A percentile compares a stretch with the other conserved stretches of the same genome.
phyloP scores from a whole-genome alignment of 441 rosid genomes.

The Omphalea diandra region DNA sequence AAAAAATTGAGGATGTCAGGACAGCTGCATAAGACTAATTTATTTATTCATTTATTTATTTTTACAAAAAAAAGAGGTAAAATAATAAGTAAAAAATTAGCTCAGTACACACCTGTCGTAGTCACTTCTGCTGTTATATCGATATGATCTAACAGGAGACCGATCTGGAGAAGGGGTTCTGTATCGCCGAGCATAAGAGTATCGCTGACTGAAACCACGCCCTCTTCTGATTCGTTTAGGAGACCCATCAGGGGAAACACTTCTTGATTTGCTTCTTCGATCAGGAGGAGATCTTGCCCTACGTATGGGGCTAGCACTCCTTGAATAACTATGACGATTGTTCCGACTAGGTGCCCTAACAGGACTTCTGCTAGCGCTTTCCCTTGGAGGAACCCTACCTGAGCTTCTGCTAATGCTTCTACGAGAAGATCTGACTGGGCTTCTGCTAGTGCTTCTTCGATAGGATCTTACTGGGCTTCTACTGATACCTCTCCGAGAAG shows the following conservation, averaged over 20 bases:
- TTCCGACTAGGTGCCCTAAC: constrained; percentile 48
- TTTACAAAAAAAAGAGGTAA: background rate
- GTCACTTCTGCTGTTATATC: constrained; percentile 60
- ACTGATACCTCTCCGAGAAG: constrained; percentile 28
- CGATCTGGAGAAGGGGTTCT: constrained; percentile 87
- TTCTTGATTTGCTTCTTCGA: constrained; percentile 76
- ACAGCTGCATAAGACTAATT: too few species aligned
- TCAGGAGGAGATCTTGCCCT: constrained; percentile 65
- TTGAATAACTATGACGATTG: constrained; percentile 53
- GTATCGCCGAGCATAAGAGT: constrained; percentile 85
- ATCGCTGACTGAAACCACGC: constrained; percentile 87
- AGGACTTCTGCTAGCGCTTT: constrained; percentile 70
- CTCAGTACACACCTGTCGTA: constrained; percentile 59
- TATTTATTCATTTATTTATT: too few species aligned
- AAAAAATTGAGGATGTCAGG: background rate
- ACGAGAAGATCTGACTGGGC: constrained; percentile 29
- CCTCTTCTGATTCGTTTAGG: constrained; percentile 89
- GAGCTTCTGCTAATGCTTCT: constrained; percentile 56
- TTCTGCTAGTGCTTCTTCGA: constrained; percentile 37
- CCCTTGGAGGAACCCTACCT: constrained; percentile 47
- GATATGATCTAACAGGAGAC: constrained; percentile 73
- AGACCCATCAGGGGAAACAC: constrained; percentile 73
- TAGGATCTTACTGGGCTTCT: constrained; percentile 47
- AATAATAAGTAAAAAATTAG: background rate
- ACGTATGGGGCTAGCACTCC: constrained; percentile 51